Conservation (phyloP, 768 basidiomycete genomes). For the Psilocybe subaeruginosa region DNA sequence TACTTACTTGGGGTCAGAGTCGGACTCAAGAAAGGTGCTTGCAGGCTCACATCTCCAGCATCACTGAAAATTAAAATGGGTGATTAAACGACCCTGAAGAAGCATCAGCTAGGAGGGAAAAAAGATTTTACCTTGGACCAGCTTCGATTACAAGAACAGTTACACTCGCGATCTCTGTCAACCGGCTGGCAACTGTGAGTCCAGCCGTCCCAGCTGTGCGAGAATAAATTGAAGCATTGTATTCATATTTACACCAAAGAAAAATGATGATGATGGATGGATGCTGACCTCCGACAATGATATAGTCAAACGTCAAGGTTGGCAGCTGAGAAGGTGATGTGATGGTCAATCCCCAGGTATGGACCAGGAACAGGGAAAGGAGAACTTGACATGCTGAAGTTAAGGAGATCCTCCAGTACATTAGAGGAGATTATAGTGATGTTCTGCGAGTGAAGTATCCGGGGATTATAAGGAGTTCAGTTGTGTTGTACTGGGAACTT, state of each 20-base stretch:
- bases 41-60: slow-evolving; percentile 19
- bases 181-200: slow-evolving; percentile 13
- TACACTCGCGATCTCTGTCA: slow-evolving; percentile 47
- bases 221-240: too few species aligned
- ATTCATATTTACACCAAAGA: too few species aligned
- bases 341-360: too few species aligned
- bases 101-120: background rate
- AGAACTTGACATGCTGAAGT: too few species aligned
- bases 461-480: too few species aligned
- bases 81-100: background rate
- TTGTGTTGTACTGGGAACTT: too few species aligned
- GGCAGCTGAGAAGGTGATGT: too few species aligned
- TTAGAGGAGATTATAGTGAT: too few species aligned
- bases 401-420: too few species aligned
- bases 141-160: slow-evolving; percentile 56
- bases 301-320: background rate
- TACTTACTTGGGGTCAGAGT: slow-evolving; percentile 24
- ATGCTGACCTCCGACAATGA: background rate
- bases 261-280: background rate
- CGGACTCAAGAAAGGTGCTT: slow-evolving; percentile 20
- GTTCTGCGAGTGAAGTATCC: too few species aligned
- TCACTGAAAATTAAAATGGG: slow-evolving; percentile 12
- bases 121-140: slow-evolving; percentile 47
- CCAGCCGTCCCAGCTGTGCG: slow-evolving; percentile 30
- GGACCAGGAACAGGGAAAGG: too few species aligned